These are phyloP conservation scores for Lipomyces oligophaga DNA, from an alignment of 805 yeast species.

Conservation along the genomic window DNA sequence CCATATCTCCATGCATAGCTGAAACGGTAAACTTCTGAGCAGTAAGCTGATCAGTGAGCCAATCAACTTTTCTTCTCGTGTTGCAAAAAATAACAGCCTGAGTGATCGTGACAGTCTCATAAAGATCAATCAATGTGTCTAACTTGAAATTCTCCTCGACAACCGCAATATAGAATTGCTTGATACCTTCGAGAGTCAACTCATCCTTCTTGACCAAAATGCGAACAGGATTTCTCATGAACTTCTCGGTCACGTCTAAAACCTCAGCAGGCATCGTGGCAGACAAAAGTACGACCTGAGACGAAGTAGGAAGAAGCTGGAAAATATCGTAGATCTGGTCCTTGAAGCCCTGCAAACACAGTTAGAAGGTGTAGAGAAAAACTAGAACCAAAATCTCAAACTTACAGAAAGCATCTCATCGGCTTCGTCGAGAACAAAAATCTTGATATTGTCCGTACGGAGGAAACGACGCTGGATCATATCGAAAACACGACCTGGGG, in stretches of 20 bases:
- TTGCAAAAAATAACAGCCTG: conserved; percentile 98
- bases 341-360: conserved; percentile 69
- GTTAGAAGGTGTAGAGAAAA: neutral
- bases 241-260: conserved; percentile 83
- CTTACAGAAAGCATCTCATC: conserved; percentile 74
- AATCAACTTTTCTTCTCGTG: conserved; percentile 92
- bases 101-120: conserved; percentile 91
- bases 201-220: conserved; percentile 93
- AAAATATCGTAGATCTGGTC: conserved; percentile 92
- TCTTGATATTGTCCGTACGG: conserved; percentile 70
- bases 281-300: conserved; percentile 90
- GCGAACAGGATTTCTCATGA: conserved; percentile 89
- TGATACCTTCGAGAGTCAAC: conserved; percentile 88
- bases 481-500: conserved; percentile 94
- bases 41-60: conserved; percentile 75
- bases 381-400: neutral
- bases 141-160: conserved; percentile 93
- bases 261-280: conserved; percentile 94
- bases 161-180: conserved; percentile 85
- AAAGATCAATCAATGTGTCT: conserved; percentile 89
- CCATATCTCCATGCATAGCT: conserved; percentile 96
- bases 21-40: conserved; percentile 84
- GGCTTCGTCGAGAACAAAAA: conserved; percentile 93
- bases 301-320: conserved; percentile 73
- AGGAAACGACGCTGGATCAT: conserved; percentile 81